These are phyloP conservation scores for Chrysosphaeria jannelii DNA, from an alignment of 2,329 filamentous ascomycete species.

Conservation along the genomic window DNA sequence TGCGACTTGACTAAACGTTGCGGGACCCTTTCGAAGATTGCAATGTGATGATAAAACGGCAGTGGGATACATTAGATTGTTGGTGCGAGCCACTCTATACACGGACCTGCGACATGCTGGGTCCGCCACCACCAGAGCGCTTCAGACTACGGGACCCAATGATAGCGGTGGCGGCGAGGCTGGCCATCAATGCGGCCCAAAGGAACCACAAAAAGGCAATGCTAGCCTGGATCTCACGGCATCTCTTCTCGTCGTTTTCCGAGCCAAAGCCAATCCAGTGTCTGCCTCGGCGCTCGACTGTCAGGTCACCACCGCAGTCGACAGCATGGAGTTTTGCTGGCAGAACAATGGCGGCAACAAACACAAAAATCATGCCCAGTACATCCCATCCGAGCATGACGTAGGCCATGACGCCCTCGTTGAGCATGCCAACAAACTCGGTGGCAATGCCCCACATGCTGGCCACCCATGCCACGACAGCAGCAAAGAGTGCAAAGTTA, in stretches of 20 bases:
- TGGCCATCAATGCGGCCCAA: constrained; percentile 27
- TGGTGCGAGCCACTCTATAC: too few relatives aligned
- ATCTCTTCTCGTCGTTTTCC: constrained; percentile 26
- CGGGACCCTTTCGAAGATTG: constrained; percentile 1
- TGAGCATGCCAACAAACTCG: constrained; percentile 16
- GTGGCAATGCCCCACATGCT: constrained; percentile 29
- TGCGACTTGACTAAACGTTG: not conserved
- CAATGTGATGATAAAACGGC: constrained; percentile 1
- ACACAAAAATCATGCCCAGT: constrained; percentile 32
- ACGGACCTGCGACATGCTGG: constrained; percentile 24
- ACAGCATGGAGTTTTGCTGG: constrained; percentile 36
- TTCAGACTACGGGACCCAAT: constrained; percentile 17
- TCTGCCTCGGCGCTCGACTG: constrained; percentile 7
- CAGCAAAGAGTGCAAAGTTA: constrained; percentile 40
- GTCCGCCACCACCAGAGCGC: constrained; percentile 14
- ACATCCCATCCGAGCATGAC: constrained; percentile 24
- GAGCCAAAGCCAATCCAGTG: constrained; percentile 35
- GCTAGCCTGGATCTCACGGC: constrained; percentile 44
- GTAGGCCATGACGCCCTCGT: constrained; percentile 16
- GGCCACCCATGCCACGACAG: constrained; percentile 32
- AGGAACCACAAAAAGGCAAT: constrained; percentile 58
- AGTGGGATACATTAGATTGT: too few relatives aligned
- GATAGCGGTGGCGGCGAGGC: constrained; percentile 22
- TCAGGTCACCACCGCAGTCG: constrained; percentile 27
- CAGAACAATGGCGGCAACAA: constrained; percentile 39